Evolutionary conservation across 192 early-diverging fungal species (phyloP), one percentile per base, ranked within the genome.

Genomic region (Coemansia sp.): DNA sequence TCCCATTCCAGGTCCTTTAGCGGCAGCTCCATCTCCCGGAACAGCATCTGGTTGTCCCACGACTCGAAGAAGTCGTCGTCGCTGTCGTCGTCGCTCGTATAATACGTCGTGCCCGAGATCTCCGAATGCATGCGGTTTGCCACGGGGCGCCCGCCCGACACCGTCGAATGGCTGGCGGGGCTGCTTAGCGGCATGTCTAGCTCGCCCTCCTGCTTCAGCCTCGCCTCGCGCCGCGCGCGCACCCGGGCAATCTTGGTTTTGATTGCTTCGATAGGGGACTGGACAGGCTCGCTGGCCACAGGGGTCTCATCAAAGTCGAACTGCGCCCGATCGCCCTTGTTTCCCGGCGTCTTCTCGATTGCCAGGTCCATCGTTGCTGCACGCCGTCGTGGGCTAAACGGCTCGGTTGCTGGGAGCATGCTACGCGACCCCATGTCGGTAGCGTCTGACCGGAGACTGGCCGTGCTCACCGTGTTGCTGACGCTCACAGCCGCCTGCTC

Each of bases 1-100:
- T 76, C 72, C 72, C 72, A 76, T 39, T 76, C 66, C 5, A 65
- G 14, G 23, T 76, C 72, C 53, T 65, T 64, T 30, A 65, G 45
- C 8, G 61, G 57, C 44, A 61, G 18, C 26, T 67, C 50, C 20
- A 69, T 31, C 46, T 76, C 72, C 13, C 63, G 72, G 49, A 76
- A 69, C 72, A 69, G 41, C 26, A 61, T 54, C 21, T 64, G 39
- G 10, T 55, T 55, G 7, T 55, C 56, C 12, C 47, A 37, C 47
- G 43, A 41, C 33, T 76, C 67, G 43, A 70, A 76, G 19, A 76
- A 76, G 36, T 57, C 59, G 35, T 23, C 16, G 5, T 20, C 50
- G 20, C 21, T 53, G 14, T 30, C 33, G 4, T 59, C 57, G 6
- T 40, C 49, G 41, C 40, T 45, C 1, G 45, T 50, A 31, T 43